Evolutionary conservation across 768 basidiomycete species (phyloP).

Genomic region (Mycena belliarum): DNA sequence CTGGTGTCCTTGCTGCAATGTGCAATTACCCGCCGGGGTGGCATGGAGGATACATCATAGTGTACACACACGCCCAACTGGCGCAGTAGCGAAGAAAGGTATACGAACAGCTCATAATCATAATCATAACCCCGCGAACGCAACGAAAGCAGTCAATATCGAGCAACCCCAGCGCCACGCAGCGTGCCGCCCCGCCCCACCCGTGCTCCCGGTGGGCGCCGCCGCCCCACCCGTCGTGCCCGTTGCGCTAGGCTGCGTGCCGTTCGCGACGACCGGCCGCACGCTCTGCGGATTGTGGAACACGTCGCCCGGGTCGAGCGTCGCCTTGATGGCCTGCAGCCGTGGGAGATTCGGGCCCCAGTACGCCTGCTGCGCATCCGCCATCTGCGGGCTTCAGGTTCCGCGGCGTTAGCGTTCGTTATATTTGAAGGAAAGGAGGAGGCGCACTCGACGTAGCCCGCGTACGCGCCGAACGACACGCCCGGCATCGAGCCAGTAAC

Average conservation of each 20-base stretch:
- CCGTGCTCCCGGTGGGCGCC: background rate
- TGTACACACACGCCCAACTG: too few species aligned
- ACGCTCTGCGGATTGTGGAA: slow-evolving; percentile 22
- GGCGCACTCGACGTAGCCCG: slow-evolving; percentile 23
- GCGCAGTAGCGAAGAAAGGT: background rate
- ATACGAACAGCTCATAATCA: background rate
- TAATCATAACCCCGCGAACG: background rate
- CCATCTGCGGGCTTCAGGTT: slow-evolving; percentile 19
- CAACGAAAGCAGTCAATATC: background rate
- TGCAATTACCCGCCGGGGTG: too few species aligned
- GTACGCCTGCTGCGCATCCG: slow-evolving; percentile 16
- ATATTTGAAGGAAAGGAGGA: too few species aligned
- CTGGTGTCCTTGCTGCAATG: background rate
- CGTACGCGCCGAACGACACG: slow-evolving; percentile 19
- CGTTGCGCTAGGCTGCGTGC: background rate
- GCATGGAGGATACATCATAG: too few species aligned
- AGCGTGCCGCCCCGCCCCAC: background rate
- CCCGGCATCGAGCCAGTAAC: slow-evolving; percentile 19
- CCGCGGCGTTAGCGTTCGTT: background rate
- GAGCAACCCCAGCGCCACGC: background rate
- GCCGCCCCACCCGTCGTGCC: background rate
- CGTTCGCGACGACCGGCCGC: background rate
- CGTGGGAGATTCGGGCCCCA: slow-evolving; percentile 20
- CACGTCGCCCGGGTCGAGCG: slow-evolving; percentile 14
- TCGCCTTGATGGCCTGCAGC: slow-evolving; percentile 16